phyloP scores from a whole-genome alignment of 257 asterid species.

The Primulina huaijiensis region DNA sequence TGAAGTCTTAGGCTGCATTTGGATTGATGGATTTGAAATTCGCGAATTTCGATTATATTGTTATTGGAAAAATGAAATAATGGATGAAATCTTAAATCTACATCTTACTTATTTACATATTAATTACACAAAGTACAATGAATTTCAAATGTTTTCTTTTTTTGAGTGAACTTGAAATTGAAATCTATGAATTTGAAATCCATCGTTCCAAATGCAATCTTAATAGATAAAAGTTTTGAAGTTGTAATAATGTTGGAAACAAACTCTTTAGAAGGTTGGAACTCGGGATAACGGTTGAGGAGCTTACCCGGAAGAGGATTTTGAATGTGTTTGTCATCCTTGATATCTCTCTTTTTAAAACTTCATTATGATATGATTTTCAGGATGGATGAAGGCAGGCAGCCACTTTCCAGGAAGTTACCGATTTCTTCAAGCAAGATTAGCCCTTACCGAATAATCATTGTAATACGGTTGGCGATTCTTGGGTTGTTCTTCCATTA shows the following conservation, averaged over 20 bases:
- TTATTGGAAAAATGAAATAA: no score
- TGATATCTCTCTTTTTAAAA: background rate
- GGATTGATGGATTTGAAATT: no score
- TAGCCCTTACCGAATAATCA: constrained; percentile 64
- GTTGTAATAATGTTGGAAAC: background rate
- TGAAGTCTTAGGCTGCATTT: background rate
- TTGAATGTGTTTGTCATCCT: background rate
- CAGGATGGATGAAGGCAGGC: constrained; percentile 65
- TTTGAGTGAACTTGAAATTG: no score
- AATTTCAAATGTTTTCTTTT: no score
- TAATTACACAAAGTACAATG: no score
- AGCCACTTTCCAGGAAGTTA: constrained; percentile 54
- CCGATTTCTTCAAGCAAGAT: constrained; percentile 56
- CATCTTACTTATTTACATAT: no score
- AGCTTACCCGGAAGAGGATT: background rate
- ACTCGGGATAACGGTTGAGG: no score
- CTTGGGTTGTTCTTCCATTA: constrained; percentile 71
- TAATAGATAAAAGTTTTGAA: background rate
- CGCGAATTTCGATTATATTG: no score
- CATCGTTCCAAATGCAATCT: no score
- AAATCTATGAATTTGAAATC: no score
- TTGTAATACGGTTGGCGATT: constrained; percentile 60
- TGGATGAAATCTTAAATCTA: no score
- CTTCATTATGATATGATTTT: background rate
- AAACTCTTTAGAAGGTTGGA: background rate